These are phyloP conservation scores for Sporothrix dimorphospora DNA, from an alignment of 2,329 filamentous ascomycete genomes.

Conservation along the genomic window DNA sequence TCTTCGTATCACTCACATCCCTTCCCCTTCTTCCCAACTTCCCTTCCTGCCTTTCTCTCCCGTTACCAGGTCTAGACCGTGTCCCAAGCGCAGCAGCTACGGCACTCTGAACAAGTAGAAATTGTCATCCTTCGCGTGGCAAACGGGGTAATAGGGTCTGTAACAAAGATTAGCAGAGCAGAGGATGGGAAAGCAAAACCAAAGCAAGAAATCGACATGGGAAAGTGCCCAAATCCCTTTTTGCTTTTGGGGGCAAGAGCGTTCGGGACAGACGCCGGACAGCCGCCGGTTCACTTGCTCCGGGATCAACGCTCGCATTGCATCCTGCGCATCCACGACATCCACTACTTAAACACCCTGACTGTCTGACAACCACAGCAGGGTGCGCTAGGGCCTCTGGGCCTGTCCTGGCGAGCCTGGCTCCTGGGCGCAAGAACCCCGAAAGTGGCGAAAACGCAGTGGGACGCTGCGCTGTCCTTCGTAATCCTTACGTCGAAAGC, in stretches of 20 bases:
- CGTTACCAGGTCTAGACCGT: not conserved
- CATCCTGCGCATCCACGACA: not conserved
- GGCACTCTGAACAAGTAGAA: not conserved
- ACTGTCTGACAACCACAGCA: not conserved
- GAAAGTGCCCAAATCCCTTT: not conserved
- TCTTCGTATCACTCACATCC: not conserved
- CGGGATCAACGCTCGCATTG: not conserved
- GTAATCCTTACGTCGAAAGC: slow-evolving; percentile 4
- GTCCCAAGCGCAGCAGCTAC: not conserved
- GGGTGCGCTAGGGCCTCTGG: not conserved
- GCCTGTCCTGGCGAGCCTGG: not conserved
- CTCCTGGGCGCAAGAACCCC: too few relatives aligned
- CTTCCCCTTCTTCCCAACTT: not conserved
- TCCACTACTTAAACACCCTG: too few relatives aligned
- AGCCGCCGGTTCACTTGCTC: slow-evolving; percentile 14
- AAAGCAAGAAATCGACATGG: not conserved
- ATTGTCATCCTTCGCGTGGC: not conserved
- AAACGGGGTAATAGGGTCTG: too few relatives aligned
- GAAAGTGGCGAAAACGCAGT: not conserved
- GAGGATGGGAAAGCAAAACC: not conserved
- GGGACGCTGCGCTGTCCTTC: not conserved
- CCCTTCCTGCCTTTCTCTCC: not conserved
- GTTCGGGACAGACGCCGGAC: not conserved
- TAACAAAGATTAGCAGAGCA: too few relatives aligned
- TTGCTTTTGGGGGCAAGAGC: not conserved